Evolutionary conservation across 208 protist species (phyloP), one percentile per base, ranked within the genome.

Genomic region (Acanthamoeba royreba): DNA sequence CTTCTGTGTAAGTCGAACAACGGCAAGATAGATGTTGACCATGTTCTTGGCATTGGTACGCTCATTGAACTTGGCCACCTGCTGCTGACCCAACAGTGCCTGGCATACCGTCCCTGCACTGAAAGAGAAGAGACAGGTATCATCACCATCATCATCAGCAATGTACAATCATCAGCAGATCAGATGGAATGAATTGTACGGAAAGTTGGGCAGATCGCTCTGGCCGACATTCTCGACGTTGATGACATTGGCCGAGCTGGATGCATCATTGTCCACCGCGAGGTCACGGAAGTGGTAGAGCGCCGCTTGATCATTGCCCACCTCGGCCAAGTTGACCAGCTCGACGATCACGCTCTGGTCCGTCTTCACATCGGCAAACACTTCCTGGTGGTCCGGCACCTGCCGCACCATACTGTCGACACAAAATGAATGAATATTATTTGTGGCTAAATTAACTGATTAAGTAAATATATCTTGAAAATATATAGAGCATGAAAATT

Each of bases 271-370:
- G 63, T 89, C 94, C 40, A 79, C 72, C 11, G 91, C 15, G 0
- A 95, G 46, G 0, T 83, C 49, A 25, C 92, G 42, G 42, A 94
- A 95, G 35, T 94, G 94, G 47, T 81, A 93, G 52, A 22, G 0
- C 7, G 61, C 61, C 5, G 77, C 85, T n/a, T 95, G 1, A 4
- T 49, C 17, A 55, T 95, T 58, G 5, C 52, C 0, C 2, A 94
- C 63, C 35, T 49, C 66, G 9, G 28, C 38, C 77, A 95, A 52
- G 85, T 58, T 43, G 15, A 95, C 95, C n/a, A 96, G 77, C 66
- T 96, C 95, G 31, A 96, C 63, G 63, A 96, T 96, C 22, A 96
- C 45, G 43, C 93, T 95, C 58, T 96, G 95, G 79, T 96, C 94
- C 15, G 95, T 94, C 49, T 93, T 89, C 19, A 95, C 93, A 79